Base-by-base conservation (phyloP, 805 yeast genomes). In the Saccharomycopsis synnaedendra region DNA sequence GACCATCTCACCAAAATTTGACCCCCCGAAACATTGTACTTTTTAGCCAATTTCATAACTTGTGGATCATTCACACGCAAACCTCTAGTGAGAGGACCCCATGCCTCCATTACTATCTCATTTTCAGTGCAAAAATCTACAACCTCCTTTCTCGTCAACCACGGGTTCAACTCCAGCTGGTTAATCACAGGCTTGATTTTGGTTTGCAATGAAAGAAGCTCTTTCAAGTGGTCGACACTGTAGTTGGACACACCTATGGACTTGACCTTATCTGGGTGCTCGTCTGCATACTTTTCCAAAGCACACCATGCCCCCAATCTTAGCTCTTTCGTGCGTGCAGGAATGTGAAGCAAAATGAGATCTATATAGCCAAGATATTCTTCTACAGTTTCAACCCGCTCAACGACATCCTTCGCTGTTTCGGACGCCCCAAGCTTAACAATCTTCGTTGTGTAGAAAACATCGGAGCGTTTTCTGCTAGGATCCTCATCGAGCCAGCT, bases 11-110 rank as follows among this genome's bases (percentile, higher is more conserved):
- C 59, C 43, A 78, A 63, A 5, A 78, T 70, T 59, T 77, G 81
- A 1, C 74, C 74, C 36, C 67, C 64, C 3, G 75, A 53, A 11
- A 69, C 67, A 54, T 97, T 97, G 63, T 93, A 93, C 67, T 90
- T 87, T 46, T 93, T 96, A 37, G 98, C 98, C 60, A 93, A 73
- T 57, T 88, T 96, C 64, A 96, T 89, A 55, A 93, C 87, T 52
- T 76, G 78, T 0, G 70, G 66, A 55, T 75, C 79, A 42, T 62
- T 58, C 38, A 76, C 56, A 54, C 67, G 70, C 31, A 44, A 54
- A 33, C 80, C 82, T 51, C 73, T 73, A 1, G 83, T 79, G 58
- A 81, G 68, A 9, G 88, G 86, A 30, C 80, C 70, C 63, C 75
- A 82, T 0, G 86, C 85, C 57, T 80, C 80, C 5, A 72, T 58